Evolutionary conservation across 257 asterid genomes (phyloP), one percentile per base, ranked within the genome.

Genomic region (Solanum virginianum): DNA sequence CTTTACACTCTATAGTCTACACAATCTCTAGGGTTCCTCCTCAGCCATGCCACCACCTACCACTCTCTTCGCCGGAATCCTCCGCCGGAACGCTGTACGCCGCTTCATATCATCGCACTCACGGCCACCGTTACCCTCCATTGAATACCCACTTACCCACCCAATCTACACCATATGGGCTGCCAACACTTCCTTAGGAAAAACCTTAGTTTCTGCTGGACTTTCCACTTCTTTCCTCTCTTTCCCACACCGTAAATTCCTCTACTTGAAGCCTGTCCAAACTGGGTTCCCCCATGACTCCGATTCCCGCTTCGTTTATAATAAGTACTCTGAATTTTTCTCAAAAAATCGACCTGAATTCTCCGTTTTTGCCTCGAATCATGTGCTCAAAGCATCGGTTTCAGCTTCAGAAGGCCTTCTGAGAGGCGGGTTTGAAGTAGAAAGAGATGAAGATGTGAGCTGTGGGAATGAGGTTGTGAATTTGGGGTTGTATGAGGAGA

Each of bases 181-280:
- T 36, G 88, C 98, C 89, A 95, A 94, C 91, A 97, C 98, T 74
- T 94, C 98, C 83, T 90, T 95, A 74, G 99, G 99, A 65, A 96
- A 96, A 91, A 97, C 98, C 92, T 94, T 97, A 7, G 98, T 97
- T 86, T 97, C 99, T 16, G 93, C 99, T 20, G 98, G 99, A n/a
- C 96, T 97, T 65, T 92, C 98, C 89, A 92, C 93, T 80, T 88
- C 99, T 66, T 97, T 94, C 80, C 92, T 95, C 62, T 90, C 86
- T 56, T 41, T 93, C 82, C 20, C 89, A 18, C 32, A 90, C 29
- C 92, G 88, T 87, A 93, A 87, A 86, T 93, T 95, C 74, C 18
- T 93, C 16, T 97, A 95, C 85, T 91, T 97, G 60, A 97, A 97
- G 90, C 99, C 99, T 41, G 20, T 95, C 80, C 99, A 97, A 90